phyloP scores from a whole-genome alignment of 129 eudicot species.

The Centella asiatica region DNA sequence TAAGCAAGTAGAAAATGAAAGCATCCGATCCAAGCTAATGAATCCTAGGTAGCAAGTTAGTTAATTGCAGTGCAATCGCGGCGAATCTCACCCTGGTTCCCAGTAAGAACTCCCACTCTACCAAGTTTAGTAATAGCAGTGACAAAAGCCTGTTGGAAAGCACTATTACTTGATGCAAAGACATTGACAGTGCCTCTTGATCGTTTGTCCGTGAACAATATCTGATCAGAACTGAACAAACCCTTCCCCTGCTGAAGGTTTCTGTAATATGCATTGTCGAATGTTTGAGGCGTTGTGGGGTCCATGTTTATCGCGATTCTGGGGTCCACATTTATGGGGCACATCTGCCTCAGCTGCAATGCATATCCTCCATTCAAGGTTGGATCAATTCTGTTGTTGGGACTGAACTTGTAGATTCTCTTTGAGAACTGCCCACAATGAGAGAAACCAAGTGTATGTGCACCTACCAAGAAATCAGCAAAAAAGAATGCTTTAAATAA shows the following conservation, averaged over 20 bases:
- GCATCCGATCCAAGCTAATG: too few relatives aligned
- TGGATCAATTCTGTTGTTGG: slow-evolving; percentile 39
- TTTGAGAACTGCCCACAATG: slow-evolving; percentile 71
- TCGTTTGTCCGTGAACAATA: slow-evolving; percentile 43
- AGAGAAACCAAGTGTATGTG: slow-evolving; percentile 87
- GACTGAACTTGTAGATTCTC: slow-evolving; percentile 43
- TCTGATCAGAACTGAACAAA: slow-evolving; percentile 59
- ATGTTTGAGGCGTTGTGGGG: slow-evolving; percentile 54
- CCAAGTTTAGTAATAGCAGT: slow-evolving; percentile 69
- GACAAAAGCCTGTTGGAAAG: slow-evolving; percentile 50
- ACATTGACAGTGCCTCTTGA: slow-evolving; percentile 44
- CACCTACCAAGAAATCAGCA: slow-evolving; percentile 32
- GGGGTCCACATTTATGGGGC: slow-evolving; percentile 63
- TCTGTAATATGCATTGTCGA: slow-evolving; percentile 66
- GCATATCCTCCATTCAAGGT: slow-evolving; percentile 56
- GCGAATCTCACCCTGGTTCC: slow-evolving; percentile 65
- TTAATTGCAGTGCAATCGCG: slow-evolving; percentile 46
- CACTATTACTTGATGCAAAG: slow-evolving; percentile 49
- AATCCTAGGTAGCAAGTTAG: not conserved
- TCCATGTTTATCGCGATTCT: slow-evolving; percentile 77
- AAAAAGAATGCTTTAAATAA: too few relatives aligned
- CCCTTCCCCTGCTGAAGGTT: slow-evolving; percentile 72
- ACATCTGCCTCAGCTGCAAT: slow-evolving; percentile 47
- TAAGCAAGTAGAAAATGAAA: too few relatives aligned
- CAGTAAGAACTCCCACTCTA: slow-evolving; percentile 71